phyloP scores from a whole-genome alignment of 1,139 yeast species.

The Saccharomyces pastorianus region DNA sequence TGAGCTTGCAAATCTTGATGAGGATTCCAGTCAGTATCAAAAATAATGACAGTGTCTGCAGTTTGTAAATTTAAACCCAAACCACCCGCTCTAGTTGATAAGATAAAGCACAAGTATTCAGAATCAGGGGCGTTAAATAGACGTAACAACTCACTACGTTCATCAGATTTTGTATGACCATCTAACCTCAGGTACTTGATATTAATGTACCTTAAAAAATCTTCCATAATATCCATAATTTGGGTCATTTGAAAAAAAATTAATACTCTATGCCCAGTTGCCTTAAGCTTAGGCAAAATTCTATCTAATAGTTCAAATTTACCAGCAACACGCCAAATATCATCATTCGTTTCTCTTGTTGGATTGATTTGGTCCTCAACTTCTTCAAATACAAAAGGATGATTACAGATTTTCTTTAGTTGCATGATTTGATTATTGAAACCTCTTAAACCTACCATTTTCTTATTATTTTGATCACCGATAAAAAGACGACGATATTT shows the following conservation, averaged over 20 bases:
- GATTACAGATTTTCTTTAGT: conserved; percentile 90
- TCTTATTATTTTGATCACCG: conserved; percentile 43
- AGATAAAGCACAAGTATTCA: conserved; percentile 66
- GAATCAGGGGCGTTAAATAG: conserved; percentile 65
- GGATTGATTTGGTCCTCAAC: conserved; percentile 87
- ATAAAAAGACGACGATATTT: conserved; percentile 59
- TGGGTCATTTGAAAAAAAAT: conserved; percentile 85
- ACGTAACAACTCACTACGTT: conserved; percentile 62
- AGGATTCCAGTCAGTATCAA: conserved; percentile 89
- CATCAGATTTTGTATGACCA: conserved; percentile 79
- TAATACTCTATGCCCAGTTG: conserved; percentile 69
- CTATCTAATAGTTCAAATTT: conserved; percentile 72
- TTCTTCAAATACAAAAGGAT: conserved; percentile 94
- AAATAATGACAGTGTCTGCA: conserved; percentile 81
- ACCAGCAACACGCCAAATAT: conserved; percentile 64
- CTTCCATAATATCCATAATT: conserved; percentile 86
- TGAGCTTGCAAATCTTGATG: conserved; percentile 90
- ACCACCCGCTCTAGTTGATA: conserved; percentile 88
- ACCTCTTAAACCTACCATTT: conserved; percentile 61
- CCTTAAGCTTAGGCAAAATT: conserved; percentile 65
- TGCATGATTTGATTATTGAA: conserved; percentile 93
- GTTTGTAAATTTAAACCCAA: conserved; percentile 78
- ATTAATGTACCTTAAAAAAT: conserved; percentile 55
- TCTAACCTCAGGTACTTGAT: conserved; percentile 71
- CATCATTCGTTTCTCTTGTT: conserved; percentile 53